Conservation (phyloP, 257 asterid genomes). For the Leptodermis oblonga region DNA sequence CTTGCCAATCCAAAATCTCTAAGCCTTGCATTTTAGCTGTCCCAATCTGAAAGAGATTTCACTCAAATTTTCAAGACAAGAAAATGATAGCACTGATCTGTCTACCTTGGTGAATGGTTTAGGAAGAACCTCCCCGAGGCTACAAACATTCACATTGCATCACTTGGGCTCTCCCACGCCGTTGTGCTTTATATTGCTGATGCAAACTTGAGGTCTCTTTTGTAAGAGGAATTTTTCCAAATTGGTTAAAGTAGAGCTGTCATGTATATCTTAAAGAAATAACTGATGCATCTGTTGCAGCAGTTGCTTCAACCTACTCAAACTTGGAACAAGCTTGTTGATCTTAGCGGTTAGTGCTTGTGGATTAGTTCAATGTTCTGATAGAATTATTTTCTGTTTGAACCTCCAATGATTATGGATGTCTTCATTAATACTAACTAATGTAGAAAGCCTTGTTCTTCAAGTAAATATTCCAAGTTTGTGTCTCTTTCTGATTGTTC, state of each 20-base stretch:
- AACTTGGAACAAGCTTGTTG: too few relatives aligned
- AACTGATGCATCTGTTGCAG: conserved; percentile 96
- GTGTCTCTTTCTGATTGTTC: neutral
- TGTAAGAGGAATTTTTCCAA: neutral
- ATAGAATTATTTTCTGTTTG: neutral
- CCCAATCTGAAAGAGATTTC: conserved; percentile 83
- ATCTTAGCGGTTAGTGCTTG: too few relatives aligned
- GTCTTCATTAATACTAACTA: neutral
- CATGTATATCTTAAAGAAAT: conserved; percentile 44
- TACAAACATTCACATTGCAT: conserved; percentile 83
- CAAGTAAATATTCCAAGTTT: neutral
- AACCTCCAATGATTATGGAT: neutral
- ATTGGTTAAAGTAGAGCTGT: neutral
- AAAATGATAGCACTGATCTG: conserved; percentile 68
- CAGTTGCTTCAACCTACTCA: conserved; percentile 78
- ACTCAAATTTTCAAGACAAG: conserved; percentile 72
- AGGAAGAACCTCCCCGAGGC: conserved; percentile 83
- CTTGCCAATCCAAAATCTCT: conserved; percentile 93
- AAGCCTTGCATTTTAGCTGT: conserved; percentile 72
- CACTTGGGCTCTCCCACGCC: conserved; percentile 60
- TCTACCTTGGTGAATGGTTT: conserved; percentile 51
- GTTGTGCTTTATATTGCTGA: conserved; percentile 77
- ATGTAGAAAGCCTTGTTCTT: too few relatives aligned
- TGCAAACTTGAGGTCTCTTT: conserved; percentile 67
- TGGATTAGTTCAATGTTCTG: too few relatives aligned